These are phyloP conservation scores for Albophoma yamanashiensis DNA, from an alignment of 2,329 filamentous ascomycete genomes.

Conservation along the genomic window DNA sequence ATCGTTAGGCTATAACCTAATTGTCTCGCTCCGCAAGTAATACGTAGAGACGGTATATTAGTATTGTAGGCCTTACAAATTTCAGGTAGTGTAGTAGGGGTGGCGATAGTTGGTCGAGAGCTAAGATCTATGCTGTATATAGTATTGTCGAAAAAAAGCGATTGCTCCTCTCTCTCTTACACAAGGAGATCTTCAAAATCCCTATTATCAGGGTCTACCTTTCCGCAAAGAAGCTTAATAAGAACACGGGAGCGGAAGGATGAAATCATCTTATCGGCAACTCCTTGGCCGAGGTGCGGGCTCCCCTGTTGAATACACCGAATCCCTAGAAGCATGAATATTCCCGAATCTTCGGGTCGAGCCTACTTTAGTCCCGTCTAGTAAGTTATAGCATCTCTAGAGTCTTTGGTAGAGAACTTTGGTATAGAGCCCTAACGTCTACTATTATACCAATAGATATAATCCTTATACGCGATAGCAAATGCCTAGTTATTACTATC, in stretches of 20 bases:
- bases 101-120: neutral
- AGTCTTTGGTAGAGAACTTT: neutral
- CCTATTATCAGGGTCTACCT: neutral
- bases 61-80: neutral
- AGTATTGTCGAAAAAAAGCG: slow-evolving; percentile 1
- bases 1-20: too few relatives aligned
- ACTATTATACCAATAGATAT: neutral
- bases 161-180: slow-evolving; percentile 1
- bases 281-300: slow-evolving; percentile 1
- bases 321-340: slow-evolving; percentile 3
- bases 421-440: neutral
- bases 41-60: neutral
- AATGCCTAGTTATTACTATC: neutral
- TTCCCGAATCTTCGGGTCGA: neutral
- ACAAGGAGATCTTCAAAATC: neutral
- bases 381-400: neutral
- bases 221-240: slow-evolving; percentile 2
- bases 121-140: neutral
- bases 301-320: slow-evolving; percentile 1
- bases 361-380: neutral
- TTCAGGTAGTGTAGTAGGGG: neutral
- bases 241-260: neutral
- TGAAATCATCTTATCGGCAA: neutral
- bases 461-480: neutral
- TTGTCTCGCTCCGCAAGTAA: too few relatives aligned